A percentile compares a stretch with the other conserved stretches of the same genome.
Conservation (phyloP, 2,329 filamentous ascomycete genomes). For the Magnaporthales sp. region DNA sequence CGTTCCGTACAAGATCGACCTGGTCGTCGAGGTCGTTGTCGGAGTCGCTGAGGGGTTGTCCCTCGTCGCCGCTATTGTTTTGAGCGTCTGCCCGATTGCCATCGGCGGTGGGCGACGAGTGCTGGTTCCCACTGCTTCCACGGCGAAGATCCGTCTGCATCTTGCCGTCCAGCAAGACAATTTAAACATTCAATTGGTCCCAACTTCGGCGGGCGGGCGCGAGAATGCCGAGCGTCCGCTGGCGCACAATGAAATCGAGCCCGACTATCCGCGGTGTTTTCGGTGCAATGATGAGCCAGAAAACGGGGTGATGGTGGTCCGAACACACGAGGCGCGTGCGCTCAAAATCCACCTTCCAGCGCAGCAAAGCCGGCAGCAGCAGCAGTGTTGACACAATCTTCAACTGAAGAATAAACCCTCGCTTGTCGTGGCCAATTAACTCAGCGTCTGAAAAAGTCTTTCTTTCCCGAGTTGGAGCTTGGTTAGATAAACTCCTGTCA, state of each 20-base stretch:
- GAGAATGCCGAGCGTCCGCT: background rate
- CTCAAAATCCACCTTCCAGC: background rate
- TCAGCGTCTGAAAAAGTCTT: no score
- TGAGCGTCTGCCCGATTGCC: background rate
- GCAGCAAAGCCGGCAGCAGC: no score
- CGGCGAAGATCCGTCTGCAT: conserved; percentile 3
- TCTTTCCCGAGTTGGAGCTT: background rate
- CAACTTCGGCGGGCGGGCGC: background rate
- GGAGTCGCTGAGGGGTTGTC: conserved; percentile 39
- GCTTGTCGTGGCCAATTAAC: background rate
- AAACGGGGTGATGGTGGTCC: background rate
- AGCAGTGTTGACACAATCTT: background rate
- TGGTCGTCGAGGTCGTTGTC: conserved; percentile 35
- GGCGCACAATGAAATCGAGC: background rate
- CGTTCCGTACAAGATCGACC: conserved; percentile 29
- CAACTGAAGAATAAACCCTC: background rate
- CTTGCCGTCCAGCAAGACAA: background rate
- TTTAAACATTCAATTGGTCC: background rate
- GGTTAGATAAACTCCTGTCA: background rate
- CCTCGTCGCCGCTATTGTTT: conserved; percentile 20
- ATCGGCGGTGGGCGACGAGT: background rate
- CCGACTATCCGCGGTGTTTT: conserved; percentile 1
- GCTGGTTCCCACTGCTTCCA: background rate
- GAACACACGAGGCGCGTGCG: background rate
- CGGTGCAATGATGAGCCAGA: conserved; percentile 9